Evolutionary conservation across 768 basidiomycete genomes (phyloP), one percentile per base, ranked within the genome.

Genomic region (Arthromyces matolae): DNA sequence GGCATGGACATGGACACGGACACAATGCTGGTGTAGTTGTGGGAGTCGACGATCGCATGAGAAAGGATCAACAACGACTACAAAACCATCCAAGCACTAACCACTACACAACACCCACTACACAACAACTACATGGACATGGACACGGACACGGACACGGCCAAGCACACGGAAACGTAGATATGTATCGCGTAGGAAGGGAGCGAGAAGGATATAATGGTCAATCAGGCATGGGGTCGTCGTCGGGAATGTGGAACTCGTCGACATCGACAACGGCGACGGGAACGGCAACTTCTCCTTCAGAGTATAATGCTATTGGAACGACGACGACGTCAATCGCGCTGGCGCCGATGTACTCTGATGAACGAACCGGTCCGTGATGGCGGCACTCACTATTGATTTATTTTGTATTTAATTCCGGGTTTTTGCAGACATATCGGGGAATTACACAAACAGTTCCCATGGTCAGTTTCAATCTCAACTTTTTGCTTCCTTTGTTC

Each of bases 311-410:
- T n/a, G n/a, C 13, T 23, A 38, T 22, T 20, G 20, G 13, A 5
- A 13, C 28, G 6, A 20, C 12, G 13, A 20, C 16, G 2, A n/a
- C 4, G 20, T 3, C 24, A 23, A 23, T 23, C 20, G 67, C 67
- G 40, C 60, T 78, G 31, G 51, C 73, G 7, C 70, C 72, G 55
- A 71, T 77, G 61, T 81, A 77, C 62, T 73, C 80, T 46, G 80
- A 78, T 55, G 80, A 83, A 56, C 76, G 80, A 50, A 73, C 77
- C 44, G 72, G 83, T 81, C 58, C 59, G 75, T 64, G n/a, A n/a
- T n/a, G n/a, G n/a, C n/a, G n/a, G n/a, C n/a, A n/a, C n/a, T n/a
- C n/a, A n/a, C 49, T 42, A 40, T 28, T 24, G 50, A 41, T 39
- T 41, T 16, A 39, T 45, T 41, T 46, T 16, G 16, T 40, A 32